phyloP scores from a whole-genome alignment of 345 rosid species.

The Punica granatum region DNA sequence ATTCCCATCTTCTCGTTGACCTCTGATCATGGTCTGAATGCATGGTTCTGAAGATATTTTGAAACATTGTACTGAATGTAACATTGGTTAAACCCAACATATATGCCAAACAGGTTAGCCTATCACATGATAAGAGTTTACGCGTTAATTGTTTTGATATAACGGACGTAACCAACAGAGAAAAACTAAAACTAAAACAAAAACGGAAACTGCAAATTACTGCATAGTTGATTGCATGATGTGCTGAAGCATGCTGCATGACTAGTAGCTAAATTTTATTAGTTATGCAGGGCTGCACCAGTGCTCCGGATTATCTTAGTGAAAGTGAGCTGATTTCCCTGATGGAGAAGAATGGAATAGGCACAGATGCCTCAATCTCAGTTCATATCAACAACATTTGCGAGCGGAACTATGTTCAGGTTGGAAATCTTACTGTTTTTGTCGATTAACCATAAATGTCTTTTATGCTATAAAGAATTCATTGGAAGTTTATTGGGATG shows the following conservation, averaged over 20 bases:
- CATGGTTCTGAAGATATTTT: too few relatives aligned
- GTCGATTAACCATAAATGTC: slow-evolving; percentile 8
- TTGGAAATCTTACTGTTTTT: slow-evolving; percentile 15
- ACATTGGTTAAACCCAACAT: too few relatives aligned
- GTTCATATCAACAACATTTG: slow-evolving; percentile 93
- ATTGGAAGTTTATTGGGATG: neutral
- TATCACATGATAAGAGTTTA: too few relatives aligned
- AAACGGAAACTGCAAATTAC: neutral
- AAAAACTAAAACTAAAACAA: neutral
- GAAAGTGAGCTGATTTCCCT: slow-evolving; percentile 95
- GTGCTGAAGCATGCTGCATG: too few relatives aligned
- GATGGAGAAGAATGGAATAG: slow-evolving; percentile 95
- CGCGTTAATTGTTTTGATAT: too few relatives aligned
- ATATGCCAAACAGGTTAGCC: too few relatives aligned
- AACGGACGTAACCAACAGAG: too few relatives aligned
- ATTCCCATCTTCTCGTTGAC: too few relatives aligned
- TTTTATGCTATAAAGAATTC: slow-evolving; percentile 2
- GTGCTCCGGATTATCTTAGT: slow-evolving; percentile 77
- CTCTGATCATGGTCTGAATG: neutral
- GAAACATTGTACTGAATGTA: too few relatives aligned
- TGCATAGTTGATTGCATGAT: too few relatives aligned
- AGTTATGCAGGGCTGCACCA: slow-evolving; percentile 57
- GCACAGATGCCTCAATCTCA: slow-evolving; percentile 96
- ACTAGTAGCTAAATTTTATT: neutral
- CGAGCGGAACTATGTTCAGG: slow-evolving; percentile 97